Percentiles rank a stretch among this genome's conserved stretches.
Evolutionary conservation across 495 filamentous ascomycete genomes (phyloP).

Genomic region (Xylaria grammica): DNA sequence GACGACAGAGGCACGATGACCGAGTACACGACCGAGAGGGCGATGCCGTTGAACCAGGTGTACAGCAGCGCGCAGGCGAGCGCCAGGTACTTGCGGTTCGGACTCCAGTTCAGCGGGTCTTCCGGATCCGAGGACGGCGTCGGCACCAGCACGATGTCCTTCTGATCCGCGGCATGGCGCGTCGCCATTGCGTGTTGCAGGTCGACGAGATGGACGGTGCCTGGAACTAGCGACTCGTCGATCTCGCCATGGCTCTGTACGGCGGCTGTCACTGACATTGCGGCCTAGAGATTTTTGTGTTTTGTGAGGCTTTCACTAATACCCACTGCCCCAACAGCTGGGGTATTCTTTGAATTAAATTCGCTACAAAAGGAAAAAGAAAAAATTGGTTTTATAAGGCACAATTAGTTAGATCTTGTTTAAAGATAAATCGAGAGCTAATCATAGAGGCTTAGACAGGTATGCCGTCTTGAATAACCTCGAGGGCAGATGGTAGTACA

Average conservation of each 20-base stretch:
- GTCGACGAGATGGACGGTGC: conserved; percentile 62
- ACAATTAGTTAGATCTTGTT: conserved; percentile 7
- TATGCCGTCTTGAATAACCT: conserved; percentile 1
- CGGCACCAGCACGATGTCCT: conserved; percentile 65
- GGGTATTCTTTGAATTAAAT: conserved; percentile 9
- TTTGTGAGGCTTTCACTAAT: not conserved
- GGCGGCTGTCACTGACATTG: conserved; percentile 25
- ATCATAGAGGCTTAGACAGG: not conserved
- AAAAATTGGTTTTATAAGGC: not conserved
- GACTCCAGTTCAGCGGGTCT: conserved; percentile 68
- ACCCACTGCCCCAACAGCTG: not conserved
- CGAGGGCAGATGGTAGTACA: not conserved
- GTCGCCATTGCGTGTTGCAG: conserved; percentile 48
- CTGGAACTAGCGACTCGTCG: conserved; percentile 54
- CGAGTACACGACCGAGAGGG: conserved; percentile 65
- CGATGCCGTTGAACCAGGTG: conserved; percentile 65
- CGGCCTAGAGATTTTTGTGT: not conserved
- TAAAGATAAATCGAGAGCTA: conserved; percentile 2
- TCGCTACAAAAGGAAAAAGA: not conserved
- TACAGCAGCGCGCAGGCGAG: conserved; percentile 58
- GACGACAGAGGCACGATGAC: conserved; percentile 64
- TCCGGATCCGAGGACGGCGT: conserved; percentile 62
- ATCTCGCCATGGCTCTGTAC: conserved; percentile 30
- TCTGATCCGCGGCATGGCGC: conserved; percentile 47
- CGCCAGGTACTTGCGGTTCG: conserved; percentile 58